A percentile compares a stretch with the other conserved stretches of the same genome.
Evolutionary conservation across 2,329 filamentous ascomycete species (phyloP).

Genomic region (Arthroderma sp.): DNA sequence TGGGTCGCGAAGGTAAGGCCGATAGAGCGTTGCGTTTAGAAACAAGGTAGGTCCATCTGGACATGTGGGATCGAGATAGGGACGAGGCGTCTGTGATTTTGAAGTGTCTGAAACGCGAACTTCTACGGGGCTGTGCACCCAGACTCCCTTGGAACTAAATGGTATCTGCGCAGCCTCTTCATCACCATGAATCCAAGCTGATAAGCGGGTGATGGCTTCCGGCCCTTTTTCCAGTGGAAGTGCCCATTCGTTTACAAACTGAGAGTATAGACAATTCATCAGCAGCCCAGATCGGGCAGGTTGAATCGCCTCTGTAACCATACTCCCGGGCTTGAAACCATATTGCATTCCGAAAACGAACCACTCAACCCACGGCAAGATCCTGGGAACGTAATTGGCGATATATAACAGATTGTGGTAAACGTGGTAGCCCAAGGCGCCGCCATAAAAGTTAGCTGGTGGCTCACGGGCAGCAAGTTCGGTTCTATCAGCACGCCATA

Average conservation of each 20-base stretch:
- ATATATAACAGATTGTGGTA: slow-evolving; percentile 85
- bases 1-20: slow-evolving; percentile 65
- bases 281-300: slow-evolving; percentile 66
- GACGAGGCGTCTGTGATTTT: slow-evolving; percentile 36
- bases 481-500: slow-evolving; percentile 80
- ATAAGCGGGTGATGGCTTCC: slow-evolving; percentile 70
- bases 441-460: slow-evolving; percentile 65
- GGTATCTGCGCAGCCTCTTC: slow-evolving; percentile 60
- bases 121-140: slow-evolving; percentile 81
- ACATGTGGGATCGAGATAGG: slow-evolving; percentile 61
- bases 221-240: slow-evolving; percentile 75
- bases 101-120: slow-evolving; percentile 71
- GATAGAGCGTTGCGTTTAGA: slow-evolving; percentile 79
- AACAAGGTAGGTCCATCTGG: slow-evolving; percentile 63
- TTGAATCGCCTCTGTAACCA: slow-evolving; percentile 61
- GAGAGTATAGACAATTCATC: slow-evolving; percentile 97
- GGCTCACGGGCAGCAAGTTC: slow-evolving; percentile 47
- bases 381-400: slow-evolving; percentile 60
- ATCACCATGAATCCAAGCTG: slow-evolving; percentile 73
- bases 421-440: slow-evolving; percentile 66
- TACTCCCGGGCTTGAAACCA: slow-evolving; percentile 59
- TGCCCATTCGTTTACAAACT: slow-evolving; percentile 98
- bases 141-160: slow-evolving; percentile 64
- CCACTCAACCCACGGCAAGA: slow-evolving; percentile 85
- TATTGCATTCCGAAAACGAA: slow-evolving; percentile 98